phyloP scores from a whole-genome alignment of 352 stramenopile genomes.

The Globisporangium okanoganense region DNA sequence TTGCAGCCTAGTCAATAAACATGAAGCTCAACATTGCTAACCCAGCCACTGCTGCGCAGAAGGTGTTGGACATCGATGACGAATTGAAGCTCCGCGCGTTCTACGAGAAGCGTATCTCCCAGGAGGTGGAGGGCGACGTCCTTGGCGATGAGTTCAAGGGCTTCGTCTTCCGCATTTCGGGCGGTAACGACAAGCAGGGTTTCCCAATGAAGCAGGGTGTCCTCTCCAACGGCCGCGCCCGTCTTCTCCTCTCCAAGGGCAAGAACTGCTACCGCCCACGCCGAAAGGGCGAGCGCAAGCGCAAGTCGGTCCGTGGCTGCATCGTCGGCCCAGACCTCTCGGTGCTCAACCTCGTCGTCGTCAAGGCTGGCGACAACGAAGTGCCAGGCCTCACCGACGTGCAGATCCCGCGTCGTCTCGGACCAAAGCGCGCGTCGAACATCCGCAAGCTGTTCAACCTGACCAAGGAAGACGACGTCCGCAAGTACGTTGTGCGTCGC shows the following conservation, averaged over 20 bases:
- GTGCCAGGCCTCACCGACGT: conserved; percentile 98
- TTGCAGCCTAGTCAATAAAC: conserved; percentile 38
- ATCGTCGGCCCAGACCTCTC: conserved; percentile 99
- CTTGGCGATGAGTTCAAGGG: conserved; percentile 99
- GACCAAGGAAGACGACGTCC: conserved; percentile 99
- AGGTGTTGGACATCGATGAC: conserved; percentile 99
- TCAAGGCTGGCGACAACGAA: conserved; percentile 96
- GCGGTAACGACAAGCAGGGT: conserved; percentile 99
- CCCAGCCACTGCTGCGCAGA: conserved; percentile 96
- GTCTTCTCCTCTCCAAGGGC: conserved; percentile 97
- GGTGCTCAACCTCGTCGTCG: conserved; percentile 99
- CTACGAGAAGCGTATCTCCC: conserved; percentile 99
- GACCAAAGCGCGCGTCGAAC: conserved; percentile 99
- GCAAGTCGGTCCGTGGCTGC: conserved; percentile 99
- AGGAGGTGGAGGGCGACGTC: conserved; percentile 98
- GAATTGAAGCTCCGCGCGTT: conserved; percentile 99
- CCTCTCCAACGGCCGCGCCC: conserved; percentile 97
- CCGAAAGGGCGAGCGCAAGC: conserved; percentile 96
- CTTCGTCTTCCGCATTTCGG: conserved; percentile 98
- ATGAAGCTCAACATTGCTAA: conserved; percentile 99
- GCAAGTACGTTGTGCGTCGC: conserved; percentile 98
- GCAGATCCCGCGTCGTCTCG: conserved; percentile 94
- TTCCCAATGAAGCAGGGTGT: conserved; percentile 99
- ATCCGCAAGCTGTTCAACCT: conserved; percentile 99
- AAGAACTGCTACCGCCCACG: conserved; percentile 96